Evolutionary conservation across 345 rosid genomes (phyloP).

Genomic region (Eucalyptus polyanthemos): DNA sequence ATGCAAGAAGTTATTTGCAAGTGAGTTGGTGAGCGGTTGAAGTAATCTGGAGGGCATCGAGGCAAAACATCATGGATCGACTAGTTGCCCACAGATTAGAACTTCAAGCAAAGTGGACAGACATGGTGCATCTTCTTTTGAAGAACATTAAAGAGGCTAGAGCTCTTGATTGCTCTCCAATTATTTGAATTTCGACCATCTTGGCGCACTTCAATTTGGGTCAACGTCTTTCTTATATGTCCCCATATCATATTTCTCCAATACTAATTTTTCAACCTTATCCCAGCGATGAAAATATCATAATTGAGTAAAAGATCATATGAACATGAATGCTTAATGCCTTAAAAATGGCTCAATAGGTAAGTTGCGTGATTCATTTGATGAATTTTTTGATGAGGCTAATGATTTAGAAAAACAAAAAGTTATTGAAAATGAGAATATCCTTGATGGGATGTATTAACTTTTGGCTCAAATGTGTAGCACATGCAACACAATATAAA

Average conservation of each 20-base stretch:
- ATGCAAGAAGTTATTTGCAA: background rate
- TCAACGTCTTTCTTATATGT: background rate
- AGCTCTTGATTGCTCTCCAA: background rate
- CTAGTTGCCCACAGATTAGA: background rate
- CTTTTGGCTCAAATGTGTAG: too few relatives aligned
- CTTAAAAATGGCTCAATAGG: background rate
- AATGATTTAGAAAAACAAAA: too few relatives aligned
- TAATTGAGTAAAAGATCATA: too few relatives aligned
- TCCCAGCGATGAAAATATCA: background rate
- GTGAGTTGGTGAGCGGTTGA: background rate
- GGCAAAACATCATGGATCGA: background rate
- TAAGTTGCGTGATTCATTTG: background rate
- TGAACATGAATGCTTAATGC: background rate
- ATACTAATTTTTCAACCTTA: too few relatives aligned
- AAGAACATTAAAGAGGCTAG: background rate
- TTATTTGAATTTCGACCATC: background rate
- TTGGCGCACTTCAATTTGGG: background rate
- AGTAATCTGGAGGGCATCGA: background rate
- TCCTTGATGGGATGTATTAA: too few relatives aligned
- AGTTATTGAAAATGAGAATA: too few relatives aligned
- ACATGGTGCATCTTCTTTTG: background rate
- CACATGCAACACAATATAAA: too few relatives aligned
- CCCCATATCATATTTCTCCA: background rate
- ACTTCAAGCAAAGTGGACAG: background rate
- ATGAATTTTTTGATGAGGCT: too few relatives aligned